Conservation (phyloP, 2,329 filamentous ascomycete genomes). For the Elsinoe ampelina region DNA sequence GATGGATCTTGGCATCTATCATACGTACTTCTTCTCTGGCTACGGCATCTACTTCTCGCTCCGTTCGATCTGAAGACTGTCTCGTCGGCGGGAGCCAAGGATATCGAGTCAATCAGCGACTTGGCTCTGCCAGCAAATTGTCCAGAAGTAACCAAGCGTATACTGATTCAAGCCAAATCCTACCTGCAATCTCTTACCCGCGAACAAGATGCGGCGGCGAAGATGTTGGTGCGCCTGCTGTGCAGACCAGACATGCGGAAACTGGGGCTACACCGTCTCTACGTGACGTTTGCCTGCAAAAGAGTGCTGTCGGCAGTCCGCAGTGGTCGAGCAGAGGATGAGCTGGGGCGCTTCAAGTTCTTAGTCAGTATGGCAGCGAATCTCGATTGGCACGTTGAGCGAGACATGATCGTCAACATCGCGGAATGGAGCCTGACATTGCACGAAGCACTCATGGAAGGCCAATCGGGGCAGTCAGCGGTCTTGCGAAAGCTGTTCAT, state of each 20-base stretch:
- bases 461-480: conserved; percentile 60
- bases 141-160: conserved; percentile 60
- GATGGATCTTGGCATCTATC: conserved; percentile 64
- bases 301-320: background rate
- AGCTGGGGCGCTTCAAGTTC: conserved; percentile 65
- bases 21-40: conserved; percentile 81
- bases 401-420: conserved; percentile 54
- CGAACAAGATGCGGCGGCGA: conserved; percentile 79
- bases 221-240: conserved; percentile 70
- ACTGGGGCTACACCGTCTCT: conserved; percentile 46
- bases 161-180: conserved; percentile 60
- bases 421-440: conserved; percentile 57
- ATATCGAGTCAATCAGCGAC: conserved; percentile 39
- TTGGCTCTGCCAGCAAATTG: conserved; percentile 51
- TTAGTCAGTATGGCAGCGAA: conserved; percentile 65
- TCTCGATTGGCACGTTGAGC: conserved; percentile 64
- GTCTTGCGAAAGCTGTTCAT: conserved; percentile 72
- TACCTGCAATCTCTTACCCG: conserved; percentile 72
- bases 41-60: conserved; percentile 47
- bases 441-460: conserved; percentile 42
- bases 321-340: background rate
- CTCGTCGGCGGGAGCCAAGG: conserved; percentile 43
- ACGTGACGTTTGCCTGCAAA: background rate
- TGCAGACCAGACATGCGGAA: conserved; percentile 81
- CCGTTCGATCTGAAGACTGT: conserved; percentile 88